phyloP scores from a whole-genome alignment of 179 eudicot genomes.

The Carnegiea gigantea region DNA sequence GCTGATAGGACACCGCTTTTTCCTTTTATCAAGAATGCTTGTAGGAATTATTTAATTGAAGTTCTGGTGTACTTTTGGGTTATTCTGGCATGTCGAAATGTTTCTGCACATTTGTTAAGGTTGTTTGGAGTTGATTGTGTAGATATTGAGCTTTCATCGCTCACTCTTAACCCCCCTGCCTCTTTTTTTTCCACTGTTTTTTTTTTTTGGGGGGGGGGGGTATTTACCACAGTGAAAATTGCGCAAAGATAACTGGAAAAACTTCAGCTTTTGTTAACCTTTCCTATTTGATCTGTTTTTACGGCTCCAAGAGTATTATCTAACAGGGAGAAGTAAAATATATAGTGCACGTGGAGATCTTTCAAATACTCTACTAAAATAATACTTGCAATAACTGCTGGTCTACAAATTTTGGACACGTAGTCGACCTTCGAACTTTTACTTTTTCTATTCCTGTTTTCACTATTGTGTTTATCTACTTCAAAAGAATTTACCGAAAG shows the following conservation, averaged over 20 bases:
- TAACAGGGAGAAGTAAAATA: no score
- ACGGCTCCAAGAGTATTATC: background rate
- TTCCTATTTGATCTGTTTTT: background rate
- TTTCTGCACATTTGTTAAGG: background rate
- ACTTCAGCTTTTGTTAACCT: background rate
- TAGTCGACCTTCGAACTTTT: background rate
- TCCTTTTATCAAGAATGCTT: no score
- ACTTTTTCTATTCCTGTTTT: background rate
- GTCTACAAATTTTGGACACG: background rate
- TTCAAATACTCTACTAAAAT: background rate
- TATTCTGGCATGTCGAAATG: background rate
- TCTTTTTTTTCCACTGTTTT: background rate
- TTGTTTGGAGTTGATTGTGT: background rate
- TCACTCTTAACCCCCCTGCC: background rate
- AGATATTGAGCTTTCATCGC: background rate
- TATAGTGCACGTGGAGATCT: constrained; percentile 4
- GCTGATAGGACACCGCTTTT: no score
- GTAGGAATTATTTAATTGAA: background rate
- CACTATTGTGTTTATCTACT: background rate
- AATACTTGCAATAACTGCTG: no score
- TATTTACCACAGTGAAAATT: background rate
- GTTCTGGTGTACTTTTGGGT: background rate
- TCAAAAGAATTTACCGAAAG: background rate
- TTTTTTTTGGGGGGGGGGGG: background rate
- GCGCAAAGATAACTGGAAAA: background rate